phyloP scores from a whole-genome alignment of 352 stramenopile genomes.

The Paralagenidium karlingii region DNA sequence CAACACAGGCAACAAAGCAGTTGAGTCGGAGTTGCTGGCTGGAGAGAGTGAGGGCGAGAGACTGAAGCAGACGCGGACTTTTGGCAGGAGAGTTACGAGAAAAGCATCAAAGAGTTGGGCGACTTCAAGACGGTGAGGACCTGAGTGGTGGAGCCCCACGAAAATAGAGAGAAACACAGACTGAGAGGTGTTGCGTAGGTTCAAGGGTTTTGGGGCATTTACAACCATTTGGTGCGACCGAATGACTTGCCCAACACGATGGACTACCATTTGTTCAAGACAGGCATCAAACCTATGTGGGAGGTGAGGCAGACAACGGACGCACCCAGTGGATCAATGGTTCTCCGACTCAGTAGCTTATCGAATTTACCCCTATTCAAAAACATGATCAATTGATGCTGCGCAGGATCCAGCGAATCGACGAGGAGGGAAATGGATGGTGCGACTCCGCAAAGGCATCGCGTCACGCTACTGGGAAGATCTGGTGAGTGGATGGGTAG shows the following conservation, averaged over 20 bases:
- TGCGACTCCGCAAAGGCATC: constrained; percentile 87
- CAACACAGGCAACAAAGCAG: constrained; percentile 62
- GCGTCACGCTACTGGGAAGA: constrained; percentile 88
- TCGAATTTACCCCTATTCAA: background rate
- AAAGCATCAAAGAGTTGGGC: constrained; percentile 88
- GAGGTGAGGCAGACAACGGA: constrained; percentile 21
- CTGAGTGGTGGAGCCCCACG: background rate
- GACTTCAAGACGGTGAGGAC: constrained; percentile 81
- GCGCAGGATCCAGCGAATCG: constrained; percentile 71
- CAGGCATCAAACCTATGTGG: constrained; percentile 91
- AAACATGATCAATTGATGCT: background rate
- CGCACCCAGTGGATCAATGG: background rate
- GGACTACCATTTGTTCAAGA: constrained; percentile 91
- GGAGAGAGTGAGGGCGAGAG: background rate
- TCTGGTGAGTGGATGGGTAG: constrained; percentile 27
- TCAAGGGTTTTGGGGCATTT: constrained; percentile 89
- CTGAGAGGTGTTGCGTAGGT: too few species aligned
- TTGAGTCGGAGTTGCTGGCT: constrained; percentile 20
- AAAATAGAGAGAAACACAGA: background rate
- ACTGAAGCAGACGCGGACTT: background rate
- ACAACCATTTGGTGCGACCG: constrained; percentile 87
- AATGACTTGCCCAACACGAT: constrained; percentile 85
- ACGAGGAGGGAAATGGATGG: constrained; percentile 88
- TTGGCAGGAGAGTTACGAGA: constrained; percentile 84
- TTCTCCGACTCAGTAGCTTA: background rate